phyloP scores from a whole-genome alignment of 257 asterid genomes.

The Euphrasia confusa region DNA sequence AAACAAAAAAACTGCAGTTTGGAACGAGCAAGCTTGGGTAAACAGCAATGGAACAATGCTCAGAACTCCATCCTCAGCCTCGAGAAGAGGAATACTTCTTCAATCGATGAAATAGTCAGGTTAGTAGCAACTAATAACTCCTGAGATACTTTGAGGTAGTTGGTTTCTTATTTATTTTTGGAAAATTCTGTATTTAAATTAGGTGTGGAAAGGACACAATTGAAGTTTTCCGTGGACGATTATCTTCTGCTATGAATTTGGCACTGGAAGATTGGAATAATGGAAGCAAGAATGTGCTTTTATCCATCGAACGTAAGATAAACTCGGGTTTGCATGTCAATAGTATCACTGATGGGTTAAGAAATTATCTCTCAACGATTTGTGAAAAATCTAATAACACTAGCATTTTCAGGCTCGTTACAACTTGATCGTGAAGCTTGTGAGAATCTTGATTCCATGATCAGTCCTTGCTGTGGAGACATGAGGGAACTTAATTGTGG shows the following conservation, averaged over 20 bases:
- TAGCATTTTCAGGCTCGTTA: conserved; percentile 75
- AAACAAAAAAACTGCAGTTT: conserved; percentile 42
- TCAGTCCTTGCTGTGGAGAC: conserved; percentile 77
- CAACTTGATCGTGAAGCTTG: conserved; percentile 93
- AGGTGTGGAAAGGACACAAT: conserved; percentile 86
- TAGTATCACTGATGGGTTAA: neutral
- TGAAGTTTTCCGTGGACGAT: conserved; percentile 49
- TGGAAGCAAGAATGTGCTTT: conserved; percentile 73
- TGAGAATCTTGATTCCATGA: conserved; percentile 66
- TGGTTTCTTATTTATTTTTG: neutral
- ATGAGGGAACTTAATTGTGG: conserved; percentile 77
- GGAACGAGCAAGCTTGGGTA: conserved; percentile 80
- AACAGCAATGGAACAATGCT: conserved; percentile 77
- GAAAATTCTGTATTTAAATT: conserved; percentile 1
- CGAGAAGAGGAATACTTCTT: conserved; percentile 67
- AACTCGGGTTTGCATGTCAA: neutral
- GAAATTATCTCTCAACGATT: conserved; percentile 3
- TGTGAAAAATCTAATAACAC: too few relatives aligned
- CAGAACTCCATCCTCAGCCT: conserved; percentile 65
- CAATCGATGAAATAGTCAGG: conserved; percentile 71
- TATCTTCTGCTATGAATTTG: conserved; percentile 73
- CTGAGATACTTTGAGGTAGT: neutral
- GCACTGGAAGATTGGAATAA: conserved; percentile 66
- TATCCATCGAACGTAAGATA: conserved; percentile 82
- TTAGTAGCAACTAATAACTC: conserved; percentile 33